Conservation (phyloP, 2,329 filamentous ascomycete genomes). For the Cadophora sp. region DNA sequence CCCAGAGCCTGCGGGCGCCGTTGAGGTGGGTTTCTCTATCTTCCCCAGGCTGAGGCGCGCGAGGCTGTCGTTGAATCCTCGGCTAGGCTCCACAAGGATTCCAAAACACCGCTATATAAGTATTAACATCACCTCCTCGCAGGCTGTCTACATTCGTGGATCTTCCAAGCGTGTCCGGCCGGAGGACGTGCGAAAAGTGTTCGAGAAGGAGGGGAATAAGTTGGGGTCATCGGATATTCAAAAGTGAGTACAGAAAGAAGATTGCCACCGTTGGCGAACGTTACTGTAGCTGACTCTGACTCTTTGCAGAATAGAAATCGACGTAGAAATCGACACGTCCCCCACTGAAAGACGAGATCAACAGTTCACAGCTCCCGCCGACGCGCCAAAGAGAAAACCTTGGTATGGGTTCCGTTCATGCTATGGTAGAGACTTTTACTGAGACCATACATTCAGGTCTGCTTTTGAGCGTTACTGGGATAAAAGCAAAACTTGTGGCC, state of each 20-base stretch:
- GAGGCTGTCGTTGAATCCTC: slow-evolving; percentile 21
- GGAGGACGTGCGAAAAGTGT: not conserved
- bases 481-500: not conserved
- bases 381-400: too few relatives aligned
- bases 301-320: slow-evolving; percentile 14
- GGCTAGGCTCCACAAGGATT: slow-evolving; percentile 16
- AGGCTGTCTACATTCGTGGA: slow-evolving; percentile 6
- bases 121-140: slow-evolving; percentile 19
- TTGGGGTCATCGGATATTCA: not conserved
- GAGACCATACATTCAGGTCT: slow-evolving; percentile 1
- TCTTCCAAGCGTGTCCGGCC: not conserved
- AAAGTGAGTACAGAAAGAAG: not conserved
- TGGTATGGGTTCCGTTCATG: slow-evolving; percentile 2
- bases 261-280: not conserved
- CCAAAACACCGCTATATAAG: too few relatives aligned
- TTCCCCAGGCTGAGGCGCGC: slow-evolving; percentile 9
- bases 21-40: slow-evolving; percentile 3
- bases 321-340: slow-evolving; percentile 15
- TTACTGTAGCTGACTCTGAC: too few relatives aligned
- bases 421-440: not conserved
- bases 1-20: not conserved
- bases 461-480: not conserved
- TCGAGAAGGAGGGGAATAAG: not conserved
- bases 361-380: slow-evolving; percentile 3
- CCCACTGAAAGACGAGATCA: slow-evolving; percentile 16